Evolutionary conservation across 2,329 filamentous ascomycete genomes (phyloP), one percentile per base, ranked within the genome.

Genomic region (Fusarium zealandicum): DNA sequence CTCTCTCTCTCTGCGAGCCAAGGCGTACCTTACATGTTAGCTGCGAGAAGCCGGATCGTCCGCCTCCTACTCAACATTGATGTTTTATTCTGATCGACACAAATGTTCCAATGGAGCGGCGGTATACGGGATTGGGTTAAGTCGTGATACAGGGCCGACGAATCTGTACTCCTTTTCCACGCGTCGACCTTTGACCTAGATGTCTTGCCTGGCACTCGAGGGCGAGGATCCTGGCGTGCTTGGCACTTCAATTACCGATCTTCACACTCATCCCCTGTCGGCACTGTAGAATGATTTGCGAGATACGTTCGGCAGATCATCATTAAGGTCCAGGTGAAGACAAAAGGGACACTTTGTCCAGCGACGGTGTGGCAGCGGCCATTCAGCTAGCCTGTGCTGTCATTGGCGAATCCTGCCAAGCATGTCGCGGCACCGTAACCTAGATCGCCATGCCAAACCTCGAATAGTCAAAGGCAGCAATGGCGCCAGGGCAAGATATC

Each of bases 291-390:
- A 41, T 22, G 44, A 51, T 57, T 58, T 52, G 32, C 44, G 42
- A 50, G 45, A 18, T 45, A 46, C 35, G 41, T 47, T 36, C 41
- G 59, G 51, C 39, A 59, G 61, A 66, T 66, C 61, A 32, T 30
- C 51, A 58, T 61, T 38, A 59, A 61, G 52, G 35, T 59, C 61
- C 50, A 50, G 57, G 59, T 56, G 43, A 64, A 50, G 45, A n/a
- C 14, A 39, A 49, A 58, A 53, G 54, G 36, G 43, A 45, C 43
- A 51, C 52, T 53, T 55, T 31, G 46, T 32, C 48, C 44, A 54
- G 25, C 43, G 36, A 62, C 43, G 39, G 44, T 57, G 58, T 49
- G 45, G 49, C 30, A 49, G 38, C 38, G 53, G 18, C 47, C 30
- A 10, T 32, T 17, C 38, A 43, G 43, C 46, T 54, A 55, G 45